Conservation (phyloP, 1,139 yeast species). For the Arxiozyma bovina region DNA sequence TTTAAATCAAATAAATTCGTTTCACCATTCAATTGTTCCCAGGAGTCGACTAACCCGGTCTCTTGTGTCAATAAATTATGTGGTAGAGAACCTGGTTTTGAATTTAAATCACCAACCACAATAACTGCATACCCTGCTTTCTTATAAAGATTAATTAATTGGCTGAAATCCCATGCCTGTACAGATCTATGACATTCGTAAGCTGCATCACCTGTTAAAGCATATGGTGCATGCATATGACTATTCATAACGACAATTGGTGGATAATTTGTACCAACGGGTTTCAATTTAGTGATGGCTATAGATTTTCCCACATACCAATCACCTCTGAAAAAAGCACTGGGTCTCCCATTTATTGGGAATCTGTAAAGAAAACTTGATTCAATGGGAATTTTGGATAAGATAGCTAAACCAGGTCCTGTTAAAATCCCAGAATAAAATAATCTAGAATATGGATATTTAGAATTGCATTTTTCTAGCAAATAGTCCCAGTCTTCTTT, state of each 20-base stretch:
- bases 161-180: conserved; percentile 93
- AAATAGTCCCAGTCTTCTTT: conserved; percentile 71
- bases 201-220: conserved; percentile 73
- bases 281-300: conserved; percentile 61
- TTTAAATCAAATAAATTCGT: conserved; percentile 39
- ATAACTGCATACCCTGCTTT: conserved; percentile 77
- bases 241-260: conserved; percentile 78
- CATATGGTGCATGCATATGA: conserved; percentile 97
- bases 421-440: conserved; percentile 78
- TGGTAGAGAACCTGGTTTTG: conserved; percentile 79
- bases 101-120: conserved; percentile 88
- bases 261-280: conserved; percentile 35
- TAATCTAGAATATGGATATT: conserved; percentile 57
- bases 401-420: conserved; percentile 87
- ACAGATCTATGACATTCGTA: conserved; percentile 85
- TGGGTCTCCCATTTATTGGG: conserved; percentile 88
- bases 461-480: conserved; percentile 36
- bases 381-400: conserved; percentile 77
- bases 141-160: conserved; percentile 51
- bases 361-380: conserved; percentile 72
- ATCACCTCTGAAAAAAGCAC: conserved; percentile 91
- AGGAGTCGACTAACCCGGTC: conserved; percentile 69
- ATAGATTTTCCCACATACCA: conserved; percentile 95
- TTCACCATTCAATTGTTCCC: conserved; percentile 60
- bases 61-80: conserved; percentile 62